A percentile compares a stretch with the other conserved stretches of the same genome.
These are phyloP conservation scores for Psidium friedrichsthalianum DNA, from an alignment of 345 rosid species.

Conservation along the genomic window DNA sequence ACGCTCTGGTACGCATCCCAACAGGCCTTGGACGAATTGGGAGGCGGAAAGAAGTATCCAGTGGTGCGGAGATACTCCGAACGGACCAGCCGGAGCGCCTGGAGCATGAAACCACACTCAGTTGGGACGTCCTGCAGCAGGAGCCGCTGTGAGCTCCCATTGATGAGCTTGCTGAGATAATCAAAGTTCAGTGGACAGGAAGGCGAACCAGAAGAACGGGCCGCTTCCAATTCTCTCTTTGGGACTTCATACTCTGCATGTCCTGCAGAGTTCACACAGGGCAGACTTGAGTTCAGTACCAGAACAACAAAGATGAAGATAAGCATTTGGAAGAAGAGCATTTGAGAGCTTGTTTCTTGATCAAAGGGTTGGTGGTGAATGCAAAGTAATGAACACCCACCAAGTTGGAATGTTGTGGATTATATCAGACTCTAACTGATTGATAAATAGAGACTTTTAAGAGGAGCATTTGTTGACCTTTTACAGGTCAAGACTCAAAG, in stretches of 20 bases:
- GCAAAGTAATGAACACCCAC: background rate
- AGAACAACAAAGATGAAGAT: background rate
- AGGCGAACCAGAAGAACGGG: background rate
- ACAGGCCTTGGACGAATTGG: background rate
- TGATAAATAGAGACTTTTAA: background rate
- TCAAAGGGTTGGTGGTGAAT: background rate
- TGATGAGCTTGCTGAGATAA: constrained; percentile 14
- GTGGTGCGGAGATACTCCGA: constrained; percentile 44
- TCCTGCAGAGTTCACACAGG: background rate
- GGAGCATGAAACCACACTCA: constrained; percentile 44
- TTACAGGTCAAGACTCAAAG: background rate
- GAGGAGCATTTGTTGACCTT: background rate
- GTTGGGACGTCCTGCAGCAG: background rate
- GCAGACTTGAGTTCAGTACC: background rate
- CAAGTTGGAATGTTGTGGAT: background rate
- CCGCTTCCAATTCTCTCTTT: background rate
- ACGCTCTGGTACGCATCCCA: too few relatives aligned
- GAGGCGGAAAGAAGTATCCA: constrained; percentile 43
- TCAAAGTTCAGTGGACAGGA: constrained; percentile 59
- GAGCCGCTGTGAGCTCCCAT: background rate
- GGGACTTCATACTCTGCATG: background rate
- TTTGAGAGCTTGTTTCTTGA: background rate
- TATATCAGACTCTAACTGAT: background rate
- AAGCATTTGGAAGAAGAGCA: background rate
- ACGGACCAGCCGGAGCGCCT: constrained; percentile 53